A percentile compares a stretch with the other conserved stretches of the same genome.
These are phyloP conservation scores for Dendrothele bispora DNA, from an alignment of 768 basidiomycete genomes.

Conservation along the genomic window DNA sequence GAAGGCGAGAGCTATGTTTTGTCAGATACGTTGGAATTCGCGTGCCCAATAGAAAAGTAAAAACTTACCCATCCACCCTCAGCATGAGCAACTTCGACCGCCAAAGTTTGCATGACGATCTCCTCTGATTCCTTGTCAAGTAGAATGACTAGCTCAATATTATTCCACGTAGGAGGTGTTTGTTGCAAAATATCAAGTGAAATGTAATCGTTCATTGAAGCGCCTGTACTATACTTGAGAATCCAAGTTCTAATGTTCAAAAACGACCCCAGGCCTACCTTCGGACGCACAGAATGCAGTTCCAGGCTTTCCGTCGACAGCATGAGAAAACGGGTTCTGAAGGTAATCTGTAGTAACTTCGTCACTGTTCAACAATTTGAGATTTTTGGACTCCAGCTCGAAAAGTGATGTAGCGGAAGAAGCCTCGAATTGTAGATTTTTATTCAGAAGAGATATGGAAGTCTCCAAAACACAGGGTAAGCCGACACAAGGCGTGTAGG, in stretches of 20 bases:
- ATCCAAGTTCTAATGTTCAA: conserved; percentile 19
- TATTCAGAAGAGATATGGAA: conserved; percentile 46
- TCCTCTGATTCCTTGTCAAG: conserved; percentile 21
- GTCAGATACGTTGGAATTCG: not conserved
- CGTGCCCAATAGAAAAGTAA: not conserved
- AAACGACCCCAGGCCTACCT: conserved; percentile 36
- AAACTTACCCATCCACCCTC: conserved; percentile 18
- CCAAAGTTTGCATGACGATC: conserved; percentile 16
- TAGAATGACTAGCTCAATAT: conserved; percentile 26
- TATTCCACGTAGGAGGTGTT: not conserved
- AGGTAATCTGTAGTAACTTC: conserved; percentile 37
- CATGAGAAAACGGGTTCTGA: conserved; percentile 46
- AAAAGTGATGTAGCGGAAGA: conserved; percentile 39
- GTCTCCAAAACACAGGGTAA: conserved; percentile 51
- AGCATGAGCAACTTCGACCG: conserved; percentile 13
- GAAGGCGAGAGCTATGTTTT: not conserved
- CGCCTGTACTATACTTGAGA: conserved; percentile 19
- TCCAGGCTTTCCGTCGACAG: conserved; percentile 51
- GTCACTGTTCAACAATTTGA: conserved; percentile 31
- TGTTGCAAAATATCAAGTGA: conserved; percentile 21
- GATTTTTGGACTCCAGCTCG: conserved; percentile 36
- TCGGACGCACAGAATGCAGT: conserved; percentile 52
- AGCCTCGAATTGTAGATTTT: conserved; percentile 11
- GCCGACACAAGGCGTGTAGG: conserved; percentile 42
- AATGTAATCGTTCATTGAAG: conserved; percentile 28